Percentiles rank a stretch among this genome's conserved stretches.
These are phyloP conservation scores for Dentipellis fragilis DNA, from an alignment of 768 basidiomycete species.

Conservation along the genomic window DNA sequence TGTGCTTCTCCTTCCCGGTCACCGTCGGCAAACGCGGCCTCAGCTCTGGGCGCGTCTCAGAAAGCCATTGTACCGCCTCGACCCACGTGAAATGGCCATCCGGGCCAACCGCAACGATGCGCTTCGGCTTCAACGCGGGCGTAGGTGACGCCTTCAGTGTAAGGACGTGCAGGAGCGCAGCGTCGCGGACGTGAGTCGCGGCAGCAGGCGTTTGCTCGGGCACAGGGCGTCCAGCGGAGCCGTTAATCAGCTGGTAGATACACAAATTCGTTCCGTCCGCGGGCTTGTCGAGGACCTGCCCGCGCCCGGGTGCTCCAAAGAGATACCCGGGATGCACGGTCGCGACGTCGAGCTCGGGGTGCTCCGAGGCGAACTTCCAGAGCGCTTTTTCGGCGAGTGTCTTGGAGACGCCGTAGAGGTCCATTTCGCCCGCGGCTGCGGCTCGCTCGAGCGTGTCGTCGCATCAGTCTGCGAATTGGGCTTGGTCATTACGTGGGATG, in stretches of 20 bases:
- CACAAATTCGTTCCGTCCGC: constrained; percentile 13
- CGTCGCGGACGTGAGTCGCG: constrained; percentile 19
- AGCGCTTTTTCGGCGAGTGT: background rate
- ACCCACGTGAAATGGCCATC: constrained; percentile 15
- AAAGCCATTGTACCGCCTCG: constrained; percentile 15
- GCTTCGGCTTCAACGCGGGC: constrained; percentile 7
- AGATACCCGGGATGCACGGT: constrained; percentile 21
- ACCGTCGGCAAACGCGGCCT: background rate
- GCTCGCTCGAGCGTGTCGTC: background rate
- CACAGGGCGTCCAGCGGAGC: constrained; percentile 5
- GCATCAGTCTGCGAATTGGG: background rate
- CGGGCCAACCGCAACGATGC: constrained; percentile 15
- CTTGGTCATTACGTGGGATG: too few relatives aligned
- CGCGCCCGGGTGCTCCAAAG: constrained; percentile 13
- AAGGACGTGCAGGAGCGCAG: constrained; percentile 18
- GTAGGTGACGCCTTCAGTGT: constrained; percentile 10
- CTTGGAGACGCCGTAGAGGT: background rate
- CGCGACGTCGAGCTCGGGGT: constrained; percentile 1
- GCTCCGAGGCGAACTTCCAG: background rate
- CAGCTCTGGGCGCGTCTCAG: constrained; percentile 12
- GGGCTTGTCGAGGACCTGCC: background rate
- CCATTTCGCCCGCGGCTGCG: background rate
- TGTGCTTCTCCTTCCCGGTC: background rate
- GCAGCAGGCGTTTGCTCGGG: constrained; percentile 14
- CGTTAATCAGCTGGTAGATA: constrained; percentile 15